Conservation (phyloP, 2,329 filamentous ascomycete genomes). For the Venturia aucupariae region DNA sequence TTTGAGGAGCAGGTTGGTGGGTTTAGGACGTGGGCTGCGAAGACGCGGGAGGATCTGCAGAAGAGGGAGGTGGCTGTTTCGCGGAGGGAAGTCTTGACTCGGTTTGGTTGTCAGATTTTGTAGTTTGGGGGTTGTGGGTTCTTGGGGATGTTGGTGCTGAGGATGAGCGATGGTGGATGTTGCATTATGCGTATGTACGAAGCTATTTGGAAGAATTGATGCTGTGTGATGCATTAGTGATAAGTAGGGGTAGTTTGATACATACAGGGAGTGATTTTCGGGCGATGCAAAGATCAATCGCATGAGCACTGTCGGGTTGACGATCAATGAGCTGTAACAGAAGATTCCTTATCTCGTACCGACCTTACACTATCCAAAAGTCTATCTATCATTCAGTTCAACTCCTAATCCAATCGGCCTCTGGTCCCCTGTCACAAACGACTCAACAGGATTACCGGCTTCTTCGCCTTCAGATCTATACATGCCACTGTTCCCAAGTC, state of each 20-base stretch:
- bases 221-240: no score
- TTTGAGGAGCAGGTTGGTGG: not conserved
- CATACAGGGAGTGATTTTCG: no score
- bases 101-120: not conserved
- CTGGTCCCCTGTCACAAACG: not conserved
- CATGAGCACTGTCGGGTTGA: not conserved
- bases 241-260: no score
- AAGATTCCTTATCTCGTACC: no score
- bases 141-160: not conserved
- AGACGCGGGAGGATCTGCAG: not conserved
- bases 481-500: not conserved
- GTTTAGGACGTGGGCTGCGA: not conserved
- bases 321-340: not conserved
- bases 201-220: no score
- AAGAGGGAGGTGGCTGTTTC: not conserved
- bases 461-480: not conserved
- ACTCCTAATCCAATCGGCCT: not conserved
- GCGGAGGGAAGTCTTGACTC: not conserved
- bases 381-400: slow-evolving; percentile 12
- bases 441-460: not conserved
- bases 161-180: not conserved
- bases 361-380: not conserved
- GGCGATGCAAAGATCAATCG: not conserved
- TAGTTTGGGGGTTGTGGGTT: not conserved
- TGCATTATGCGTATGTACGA: no score